Evolutionary conservation across 768 basidiomycete genomes (phyloP).

Genomic region (Arthromyces matolae): DNA sequence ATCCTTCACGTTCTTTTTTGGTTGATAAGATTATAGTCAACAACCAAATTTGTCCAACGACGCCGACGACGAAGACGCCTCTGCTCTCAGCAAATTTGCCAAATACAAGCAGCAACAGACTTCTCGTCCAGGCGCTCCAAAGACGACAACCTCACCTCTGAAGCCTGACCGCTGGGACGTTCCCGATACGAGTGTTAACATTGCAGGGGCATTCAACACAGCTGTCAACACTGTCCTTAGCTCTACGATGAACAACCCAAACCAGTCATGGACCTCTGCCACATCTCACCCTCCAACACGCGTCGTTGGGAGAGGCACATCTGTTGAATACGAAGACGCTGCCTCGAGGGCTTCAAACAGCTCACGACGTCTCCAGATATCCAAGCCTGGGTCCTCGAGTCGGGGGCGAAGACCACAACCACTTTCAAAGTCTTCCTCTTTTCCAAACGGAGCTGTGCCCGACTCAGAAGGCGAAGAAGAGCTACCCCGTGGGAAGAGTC

Average conservation of each 20-base stretch:
- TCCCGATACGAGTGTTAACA: constrained; percentile 84
- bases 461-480: constrained; percentile 65
- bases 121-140: constrained; percentile 34
- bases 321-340: constrained; percentile 74
- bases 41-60: constrained; percentile 40
- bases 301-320: constrained; percentile 61
- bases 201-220: constrained; percentile 76
- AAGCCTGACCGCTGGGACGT: constrained; percentile 70
- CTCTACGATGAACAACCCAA: constrained; percentile 46
- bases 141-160: constrained; percentile 42
- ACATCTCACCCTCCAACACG: constrained; percentile 41
- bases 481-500: constrained; percentile 58
- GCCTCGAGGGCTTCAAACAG: constrained; percentile 39
- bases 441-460: constrained; percentile 45
- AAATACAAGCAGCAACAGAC: constrained; percentile 40
- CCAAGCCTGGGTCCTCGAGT: constrained; percentile 31
- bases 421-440: constrained; percentile 51
- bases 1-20: constrained; percentile 14
- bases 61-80: constrained; percentile 37
- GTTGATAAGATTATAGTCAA: constrained; percentile 4
- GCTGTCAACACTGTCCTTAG: constrained; percentile 53
- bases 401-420: constrained; percentile 47
- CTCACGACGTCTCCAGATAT: constrained; percentile 65
- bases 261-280: constrained; percentile 65
- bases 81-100: constrained; percentile 41